phyloP scores from a whole-genome alignment of 2,329 filamentous ascomycete genomes.

The Harringtonia lauricola region DNA sequence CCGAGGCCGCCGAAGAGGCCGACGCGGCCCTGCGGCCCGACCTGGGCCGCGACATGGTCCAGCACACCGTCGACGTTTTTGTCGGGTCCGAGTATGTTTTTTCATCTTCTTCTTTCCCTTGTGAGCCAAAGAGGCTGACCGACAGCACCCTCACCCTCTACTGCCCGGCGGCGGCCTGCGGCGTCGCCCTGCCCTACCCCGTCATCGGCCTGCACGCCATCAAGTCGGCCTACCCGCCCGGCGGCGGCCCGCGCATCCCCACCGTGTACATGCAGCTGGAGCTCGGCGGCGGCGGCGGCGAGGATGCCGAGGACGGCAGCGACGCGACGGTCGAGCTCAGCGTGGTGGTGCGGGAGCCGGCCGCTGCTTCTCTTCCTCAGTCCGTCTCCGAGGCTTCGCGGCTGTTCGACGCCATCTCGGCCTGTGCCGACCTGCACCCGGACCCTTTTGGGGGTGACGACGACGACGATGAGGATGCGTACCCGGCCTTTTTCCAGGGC shows the following conservation, averaged over 20 bases:
- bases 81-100: slow-evolving; percentile 44
- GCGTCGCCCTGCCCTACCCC: slow-evolving; percentile 62
- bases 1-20: slow-evolving; percentile 22
- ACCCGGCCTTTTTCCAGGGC: slow-evolving; percentile 44
- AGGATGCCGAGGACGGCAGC: slow-evolving; percentile 50
- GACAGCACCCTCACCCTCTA: slow-evolving; percentile 51
- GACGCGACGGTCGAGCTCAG: slow-evolving; percentile 56
- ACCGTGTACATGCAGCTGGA: slow-evolving; percentile 60
- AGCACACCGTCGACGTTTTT: slow-evolving; percentile 44
- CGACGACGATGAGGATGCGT: slow-evolving; percentile 39
- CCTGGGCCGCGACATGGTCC: slow-evolving; percentile 22
- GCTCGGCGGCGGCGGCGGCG: slow-evolving; percentile 43
- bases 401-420: slow-evolving; percentile 60
- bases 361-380: slow-evolving; percentile 9
- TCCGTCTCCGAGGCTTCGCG: slow-evolving; percentile 25
- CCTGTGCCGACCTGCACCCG: slow-evolving; percentile 66
- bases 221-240: slow-evolving; percentile 38
- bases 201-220: slow-evolving; percentile 66
- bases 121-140: neutral
- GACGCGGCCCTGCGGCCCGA: slow-evolving; percentile 17
- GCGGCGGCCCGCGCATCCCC: slow-evolving; percentile 26
- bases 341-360: slow-evolving; percentile 42
- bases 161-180: slow-evolving; percentile 43
- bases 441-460: slow-evolving; percentile 52
- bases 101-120: neutral